Evolutionary conservation across 2,329 filamentous ascomycete species (phyloP), one percentile per base, ranked within the genome.

Genomic region (Botrytis cinerea): DNA sequence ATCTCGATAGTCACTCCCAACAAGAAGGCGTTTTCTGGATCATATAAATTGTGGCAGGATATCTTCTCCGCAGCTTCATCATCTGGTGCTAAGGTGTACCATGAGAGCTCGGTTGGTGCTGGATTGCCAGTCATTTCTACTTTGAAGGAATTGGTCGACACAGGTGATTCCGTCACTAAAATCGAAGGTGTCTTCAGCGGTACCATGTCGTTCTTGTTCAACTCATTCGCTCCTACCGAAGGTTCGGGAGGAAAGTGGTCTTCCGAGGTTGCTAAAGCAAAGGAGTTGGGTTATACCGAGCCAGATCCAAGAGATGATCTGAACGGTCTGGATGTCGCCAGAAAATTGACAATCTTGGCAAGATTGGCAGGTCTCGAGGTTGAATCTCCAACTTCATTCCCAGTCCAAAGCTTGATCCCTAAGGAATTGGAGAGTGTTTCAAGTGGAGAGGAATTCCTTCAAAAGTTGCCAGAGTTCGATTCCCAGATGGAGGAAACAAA

Each of bases 181-280:
- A 97, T 99, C 78, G 95, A 98, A 84, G 96, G 96, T 77, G 95
- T 99, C 70, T 98, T 99, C 85, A 97, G 93, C 75, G 96, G 96
- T 76, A 99, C 96, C 72, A 95, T 99, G 90, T 97, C 93, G 57
- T 99, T 98, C 87, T 87, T 99, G 59, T 98, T 99, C 90, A 98
- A 98, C 87, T 95, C 90, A 35, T 99, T 98, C 82, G 94, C 95
- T 67, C 96, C 96, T 0, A 90, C 91, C 4, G 88, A 90, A 68
- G 92, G 92, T 8, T 85, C 87, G 35, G 93, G 92, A 48, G 93
- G 93, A 70, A 90, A 91, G 80, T 99, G 97, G 92, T 96, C 93
- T 61, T 92, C 92, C 67, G 95, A 97, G 81, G 96, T 99, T 48
- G 91, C 89, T 81, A 94, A 95, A 83, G 96, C 96, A 73, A 97